These are phyloP conservation scores for Fusarium clavum DNA, from an alignment of 2,329 filamentous ascomycete species.

Conservation along the genomic window DNA sequence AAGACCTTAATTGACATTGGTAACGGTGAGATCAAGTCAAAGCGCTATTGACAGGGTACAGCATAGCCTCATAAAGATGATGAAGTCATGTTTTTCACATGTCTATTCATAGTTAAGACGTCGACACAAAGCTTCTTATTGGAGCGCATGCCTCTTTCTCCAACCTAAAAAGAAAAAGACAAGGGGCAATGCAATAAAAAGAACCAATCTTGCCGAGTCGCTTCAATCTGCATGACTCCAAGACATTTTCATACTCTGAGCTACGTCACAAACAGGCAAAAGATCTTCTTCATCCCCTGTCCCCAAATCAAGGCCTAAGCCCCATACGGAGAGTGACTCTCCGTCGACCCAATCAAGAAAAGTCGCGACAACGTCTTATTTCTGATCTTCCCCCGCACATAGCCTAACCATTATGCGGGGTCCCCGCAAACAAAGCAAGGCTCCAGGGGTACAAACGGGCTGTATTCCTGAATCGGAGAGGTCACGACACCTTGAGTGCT, in stretches of 20 bases:
- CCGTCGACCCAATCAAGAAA: conserved; percentile 22
- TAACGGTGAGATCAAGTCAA: neutral
- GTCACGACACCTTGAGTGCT: conserved; percentile 8
- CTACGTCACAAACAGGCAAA: conserved; percentile 15
- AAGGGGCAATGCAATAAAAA: neutral
- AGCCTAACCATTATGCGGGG: conserved; percentile 15
- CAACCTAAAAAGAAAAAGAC: neutral
- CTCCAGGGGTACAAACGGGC: neutral
- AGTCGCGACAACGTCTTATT: neutral
- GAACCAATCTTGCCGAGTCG: neutral
- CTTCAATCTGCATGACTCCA: conserved; percentile 1
- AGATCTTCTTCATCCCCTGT: neutral
- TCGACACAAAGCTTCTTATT: neutral
- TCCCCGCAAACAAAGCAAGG: conserved; percentile 20
- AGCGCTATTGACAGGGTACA: neutral
- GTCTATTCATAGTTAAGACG: neutral
- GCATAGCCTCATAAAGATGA: neutral
- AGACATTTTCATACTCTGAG: neutral
- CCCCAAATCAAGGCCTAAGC: neutral
- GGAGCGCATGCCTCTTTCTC: conserved; percentile 5
- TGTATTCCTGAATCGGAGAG: conserved; percentile 9
- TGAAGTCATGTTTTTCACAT: neutral
- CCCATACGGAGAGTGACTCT: conserved; percentile 12
- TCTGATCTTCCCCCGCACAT: conserved; percentile 11
- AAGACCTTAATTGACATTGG: neutral